These are phyloP conservation scores for Phalaenopsis equestris DNA, from an alignment of 106 monocot species.

Conservation along the genomic window DNA sequence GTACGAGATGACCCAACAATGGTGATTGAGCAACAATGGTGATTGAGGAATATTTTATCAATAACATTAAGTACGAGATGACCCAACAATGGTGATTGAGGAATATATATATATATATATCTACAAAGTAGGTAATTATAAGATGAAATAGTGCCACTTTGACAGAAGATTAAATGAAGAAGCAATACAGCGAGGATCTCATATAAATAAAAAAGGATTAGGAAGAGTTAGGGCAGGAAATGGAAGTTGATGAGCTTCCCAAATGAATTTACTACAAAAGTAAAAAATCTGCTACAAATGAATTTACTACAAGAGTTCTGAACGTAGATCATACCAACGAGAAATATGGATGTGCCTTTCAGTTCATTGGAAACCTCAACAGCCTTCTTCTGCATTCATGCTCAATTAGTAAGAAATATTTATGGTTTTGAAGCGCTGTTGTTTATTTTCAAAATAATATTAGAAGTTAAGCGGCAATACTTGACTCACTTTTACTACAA, in stretches of 20 bases:
- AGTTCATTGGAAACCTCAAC: conserved; percentile 32
- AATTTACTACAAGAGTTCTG: not conserved
- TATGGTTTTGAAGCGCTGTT: not conserved
- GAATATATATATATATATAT: not conserved
- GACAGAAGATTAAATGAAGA: not conserved
- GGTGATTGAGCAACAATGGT: no score
- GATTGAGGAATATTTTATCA: not conserved
- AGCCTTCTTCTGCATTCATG: conserved; percentile 54
- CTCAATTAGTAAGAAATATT: conserved; percentile 1
- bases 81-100: no score
- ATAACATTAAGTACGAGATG: not conserved
- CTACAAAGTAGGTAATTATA: not conserved
- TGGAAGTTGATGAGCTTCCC: not conserved
- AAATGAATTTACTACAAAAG: not conserved
- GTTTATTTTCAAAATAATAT: not conserved
- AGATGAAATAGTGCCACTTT: not conserved
- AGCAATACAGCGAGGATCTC: not conserved
- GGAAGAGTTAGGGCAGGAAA: not conserved
- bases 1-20: not conserved
- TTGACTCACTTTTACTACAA: conserved; percentile 40
- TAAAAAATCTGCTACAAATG: not conserved
- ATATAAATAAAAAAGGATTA: not conserved
- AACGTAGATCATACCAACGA: conserved; percentile 43
- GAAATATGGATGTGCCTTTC: conserved; percentile 85
- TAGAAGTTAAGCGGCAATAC: not conserved